Conservation (phyloP, 768 basidiomycete species). For the Suillus occidentalis region DNA sequence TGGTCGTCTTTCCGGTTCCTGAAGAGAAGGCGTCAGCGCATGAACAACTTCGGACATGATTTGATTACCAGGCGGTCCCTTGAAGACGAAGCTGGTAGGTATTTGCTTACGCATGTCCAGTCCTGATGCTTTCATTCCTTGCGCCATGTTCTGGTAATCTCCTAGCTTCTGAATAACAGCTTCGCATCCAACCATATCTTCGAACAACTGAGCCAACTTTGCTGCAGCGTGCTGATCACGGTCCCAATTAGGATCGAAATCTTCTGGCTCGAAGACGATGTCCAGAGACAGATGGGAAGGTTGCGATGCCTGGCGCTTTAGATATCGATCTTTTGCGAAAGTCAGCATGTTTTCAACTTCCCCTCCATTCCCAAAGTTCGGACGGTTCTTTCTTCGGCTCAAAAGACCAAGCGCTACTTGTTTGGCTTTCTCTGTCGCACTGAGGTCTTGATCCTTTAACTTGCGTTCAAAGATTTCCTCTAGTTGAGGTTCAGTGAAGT, state of each 20-base stretch:
- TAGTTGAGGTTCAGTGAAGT: conserved; percentile 57
- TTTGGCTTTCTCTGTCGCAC: conserved; percentile 57
- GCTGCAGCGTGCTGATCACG: conserved; percentile 45
- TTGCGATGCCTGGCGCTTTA: conserved; percentile 36
- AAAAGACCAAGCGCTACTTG: conserved; percentile 52
- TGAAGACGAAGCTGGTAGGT: conserved; percentile 66
- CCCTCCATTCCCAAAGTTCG: conserved; percentile 67
- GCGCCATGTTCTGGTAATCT: conserved; percentile 53
- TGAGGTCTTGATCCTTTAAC: conserved; percentile 55
- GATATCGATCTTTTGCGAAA: conserved; percentile 49
- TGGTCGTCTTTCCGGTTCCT: conserved; percentile 69
- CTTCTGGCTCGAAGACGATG: conserved; percentile 41
- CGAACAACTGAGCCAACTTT: conserved; percentile 58
- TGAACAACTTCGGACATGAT: neutral
- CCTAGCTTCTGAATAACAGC: conserved; percentile 48
- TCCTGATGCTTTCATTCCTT: conserved; percentile 38
- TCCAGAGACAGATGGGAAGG: conserved; percentile 19
- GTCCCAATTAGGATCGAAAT: conserved; percentile 63
- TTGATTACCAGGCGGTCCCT: conserved; percentile 63
- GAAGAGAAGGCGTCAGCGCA: neutral
- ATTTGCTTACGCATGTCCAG: conserved; percentile 51
- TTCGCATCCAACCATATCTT: conserved; percentile 62
- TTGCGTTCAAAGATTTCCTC: conserved; percentile 53
- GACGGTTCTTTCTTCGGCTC: conserved; percentile 36
- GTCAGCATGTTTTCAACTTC: conserved; percentile 62